phyloP scores from a whole-genome alignment of 129 eudicot genomes.

The Artemisia argyi region DNA sequence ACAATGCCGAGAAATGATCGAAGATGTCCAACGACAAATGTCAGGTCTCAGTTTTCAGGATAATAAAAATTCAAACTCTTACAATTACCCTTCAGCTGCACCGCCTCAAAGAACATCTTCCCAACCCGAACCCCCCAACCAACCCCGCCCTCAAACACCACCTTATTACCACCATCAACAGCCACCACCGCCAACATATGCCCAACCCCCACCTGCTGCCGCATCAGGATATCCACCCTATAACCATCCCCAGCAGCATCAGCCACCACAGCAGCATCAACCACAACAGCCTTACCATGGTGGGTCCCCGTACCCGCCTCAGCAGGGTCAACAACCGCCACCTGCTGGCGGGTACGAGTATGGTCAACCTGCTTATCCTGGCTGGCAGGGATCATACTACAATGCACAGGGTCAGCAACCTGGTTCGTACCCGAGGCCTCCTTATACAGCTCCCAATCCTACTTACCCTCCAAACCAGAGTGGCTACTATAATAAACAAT shows the following conservation, averaged over 20 bases:
- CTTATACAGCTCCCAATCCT: slow-evolving; percentile 60
- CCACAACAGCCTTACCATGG: slow-evolving; percentile 49
- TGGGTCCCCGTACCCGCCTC: slow-evolving; percentile 60
- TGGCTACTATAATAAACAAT: slow-evolving; percentile 77
- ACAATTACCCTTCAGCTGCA: slow-evolving; percentile 54
- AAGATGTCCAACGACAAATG: slow-evolving; percentile 78
- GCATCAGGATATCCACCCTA: slow-evolving; percentile 42
- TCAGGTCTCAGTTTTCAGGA: slow-evolving; percentile 94
- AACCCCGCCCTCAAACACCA: slow-evolving; percentile 48
- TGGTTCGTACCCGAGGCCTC: slow-evolving; percentile 78
- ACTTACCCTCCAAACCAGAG: slow-evolving; percentile 87
- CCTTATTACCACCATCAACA: slow-evolving; percentile 57
- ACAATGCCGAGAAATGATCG: slow-evolving; percentile 97
- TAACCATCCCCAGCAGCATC: slow-evolving; percentile 43
- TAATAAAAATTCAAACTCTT: slow-evolving; percentile 41
- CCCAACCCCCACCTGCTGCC: slow-evolving; percentile 48
- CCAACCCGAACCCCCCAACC: slow-evolving; percentile 43
- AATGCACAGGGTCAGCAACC: slow-evolving; percentile 74
- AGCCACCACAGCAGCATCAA: slow-evolving; percentile 26
- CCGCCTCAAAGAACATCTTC: slow-evolving; percentile 59
- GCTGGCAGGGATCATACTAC: slow-evolving; percentile 95
- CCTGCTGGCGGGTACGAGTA: slow-evolving; percentile 61
- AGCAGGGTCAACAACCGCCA: slow-evolving; percentile 65
- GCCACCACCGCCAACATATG: slow-evolving; percentile 49
- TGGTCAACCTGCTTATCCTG: slow-evolving; percentile 96